phyloP scores from a whole-genome alignment of 108 stramenopile genomes.

The Skeletonema potamos region DNA sequence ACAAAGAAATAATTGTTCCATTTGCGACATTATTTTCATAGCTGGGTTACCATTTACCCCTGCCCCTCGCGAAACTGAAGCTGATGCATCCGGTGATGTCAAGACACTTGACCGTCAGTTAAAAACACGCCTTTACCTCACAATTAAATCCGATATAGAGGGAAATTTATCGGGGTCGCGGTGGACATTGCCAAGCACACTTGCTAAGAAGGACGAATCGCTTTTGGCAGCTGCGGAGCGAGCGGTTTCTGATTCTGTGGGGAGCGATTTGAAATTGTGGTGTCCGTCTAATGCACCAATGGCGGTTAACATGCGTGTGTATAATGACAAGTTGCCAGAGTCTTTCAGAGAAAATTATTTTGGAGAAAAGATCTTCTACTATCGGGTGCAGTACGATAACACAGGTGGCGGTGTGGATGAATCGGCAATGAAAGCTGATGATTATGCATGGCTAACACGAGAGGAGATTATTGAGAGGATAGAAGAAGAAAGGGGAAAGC shows the following conservation, averaged over 20 bases:
- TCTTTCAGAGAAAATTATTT: constrained; percentile 46
- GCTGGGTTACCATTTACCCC: constrained; percentile 66
- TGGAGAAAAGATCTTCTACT: constrained; percentile 82
- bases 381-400: constrained; percentile 58
- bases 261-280: constrained; percentile 54
- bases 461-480: constrained; percentile 70
- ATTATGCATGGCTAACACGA: constrained; percentile 79
- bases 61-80: constrained; percentile 80
- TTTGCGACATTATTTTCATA: not conserved
- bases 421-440: constrained; percentile 30
- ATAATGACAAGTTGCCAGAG: constrained; percentile 36
- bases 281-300: constrained; percentile 69
- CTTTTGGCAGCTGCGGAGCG: constrained; percentile 61
- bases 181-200: constrained; percentile 70
- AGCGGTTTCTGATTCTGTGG: constrained; percentile 38
- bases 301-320: constrained; percentile 59
- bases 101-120: constrained; percentile 70
- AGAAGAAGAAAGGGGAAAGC: constrained; percentile 42
- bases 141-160: constrained; percentile 46
- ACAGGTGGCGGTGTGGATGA: constrained; percentile 58
- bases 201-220: constrained; percentile 52
- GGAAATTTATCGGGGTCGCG: constrained; percentile 17
- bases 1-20: not conserved
- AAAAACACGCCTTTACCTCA: constrained; percentile 68
- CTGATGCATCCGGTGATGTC: constrained; percentile 68